phyloP scores from a whole-genome alignment of 2,329 filamentous ascomycete species.

The Microdochium bolleyi region DNA sequence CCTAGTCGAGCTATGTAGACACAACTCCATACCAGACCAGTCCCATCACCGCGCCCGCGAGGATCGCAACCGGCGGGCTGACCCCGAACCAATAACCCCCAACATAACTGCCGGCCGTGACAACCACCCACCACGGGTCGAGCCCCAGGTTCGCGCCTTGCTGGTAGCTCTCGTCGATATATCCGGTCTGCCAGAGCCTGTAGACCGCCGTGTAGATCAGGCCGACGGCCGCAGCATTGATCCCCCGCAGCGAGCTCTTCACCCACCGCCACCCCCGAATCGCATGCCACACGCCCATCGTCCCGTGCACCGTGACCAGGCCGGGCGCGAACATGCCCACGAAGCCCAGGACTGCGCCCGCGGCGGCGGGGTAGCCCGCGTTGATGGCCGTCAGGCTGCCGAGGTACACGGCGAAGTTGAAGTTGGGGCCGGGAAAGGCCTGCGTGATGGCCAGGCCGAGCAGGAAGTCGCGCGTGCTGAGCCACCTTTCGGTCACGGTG shows the following conservation, averaged over 20 bases:
- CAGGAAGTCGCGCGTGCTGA: constrained; percentile 61
- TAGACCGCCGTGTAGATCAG: constrained; percentile 59
- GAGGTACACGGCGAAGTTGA: constrained; percentile 43
- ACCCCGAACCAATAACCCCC: constrained; percentile 23
- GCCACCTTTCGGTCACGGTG: constrained; percentile 62
- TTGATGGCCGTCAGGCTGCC: constrained; percentile 39
- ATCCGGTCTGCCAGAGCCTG: constrained; percentile 54
- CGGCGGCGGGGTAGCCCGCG: constrained; percentile 22
- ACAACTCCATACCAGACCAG: constrained; percentile 12
- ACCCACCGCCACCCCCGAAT: constrained; percentile 39
- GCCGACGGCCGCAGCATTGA: constrained; percentile 54
- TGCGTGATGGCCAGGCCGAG: constrained; percentile 66
- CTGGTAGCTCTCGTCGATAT: constrained; percentile 38
- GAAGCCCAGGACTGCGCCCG: constrained; percentile 43
- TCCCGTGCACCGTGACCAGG: constrained; percentile 37
- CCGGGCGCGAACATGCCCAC: constrained; percentile 46
- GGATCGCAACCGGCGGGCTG: constrained; percentile 21
- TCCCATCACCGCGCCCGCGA: constrained; percentile 24
- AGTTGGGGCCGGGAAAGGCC: constrained; percentile 57
- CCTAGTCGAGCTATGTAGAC: neutral
- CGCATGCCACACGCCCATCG: constrained; percentile 47
- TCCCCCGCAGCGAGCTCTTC: constrained; percentile 39
- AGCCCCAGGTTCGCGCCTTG: constrained; percentile 43
- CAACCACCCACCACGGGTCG: constrained; percentile 59
- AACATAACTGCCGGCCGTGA: constrained; percentile 35